phyloP scores from a whole-genome alignment of 73 alveolate genomes.

The Tetrahymena elliotti region DNA sequence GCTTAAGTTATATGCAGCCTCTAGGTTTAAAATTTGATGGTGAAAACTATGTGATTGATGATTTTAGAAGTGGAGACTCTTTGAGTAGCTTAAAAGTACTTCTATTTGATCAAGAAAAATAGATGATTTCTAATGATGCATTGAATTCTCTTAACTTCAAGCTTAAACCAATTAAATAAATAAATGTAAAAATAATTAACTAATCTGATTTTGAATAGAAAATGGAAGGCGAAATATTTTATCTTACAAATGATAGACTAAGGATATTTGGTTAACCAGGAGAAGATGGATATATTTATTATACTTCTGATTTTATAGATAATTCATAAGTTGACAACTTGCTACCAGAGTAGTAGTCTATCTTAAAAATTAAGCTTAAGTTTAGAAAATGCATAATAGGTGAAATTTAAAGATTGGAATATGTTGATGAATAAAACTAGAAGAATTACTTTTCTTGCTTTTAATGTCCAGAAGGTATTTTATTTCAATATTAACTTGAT shows the following conservation, averaged over 20 bases:
- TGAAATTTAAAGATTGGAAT: neutral
- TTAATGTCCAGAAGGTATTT: neutral
- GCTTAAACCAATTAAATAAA: neutral
- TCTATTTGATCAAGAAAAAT: neutral
- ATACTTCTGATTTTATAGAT: neutral
- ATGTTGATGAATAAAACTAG: neutral
- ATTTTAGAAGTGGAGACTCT: neutral
- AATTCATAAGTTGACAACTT: neutral
- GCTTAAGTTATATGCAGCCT: neutral
- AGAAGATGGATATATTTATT: neutral
- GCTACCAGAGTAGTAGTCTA: neutral
- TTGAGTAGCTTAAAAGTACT: neutral
- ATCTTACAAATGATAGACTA: neutral
- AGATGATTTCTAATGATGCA: neutral
- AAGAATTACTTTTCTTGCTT: neutral
- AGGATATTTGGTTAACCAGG: neutral
- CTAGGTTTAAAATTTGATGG: neutral
- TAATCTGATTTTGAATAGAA: neutral
- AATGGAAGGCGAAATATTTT: neutral
- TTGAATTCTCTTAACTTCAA: neutral
- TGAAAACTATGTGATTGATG: neutral
- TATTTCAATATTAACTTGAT: neutral
- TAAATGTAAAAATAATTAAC: neutral
- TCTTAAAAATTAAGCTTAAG: neutral
- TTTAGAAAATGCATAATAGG: neutral